Evolutionary conservation across 768 basidiomycete genomes (phyloP), one percentile per base, ranked within the genome.

Genomic region (Megacollybia marginata): DNA sequence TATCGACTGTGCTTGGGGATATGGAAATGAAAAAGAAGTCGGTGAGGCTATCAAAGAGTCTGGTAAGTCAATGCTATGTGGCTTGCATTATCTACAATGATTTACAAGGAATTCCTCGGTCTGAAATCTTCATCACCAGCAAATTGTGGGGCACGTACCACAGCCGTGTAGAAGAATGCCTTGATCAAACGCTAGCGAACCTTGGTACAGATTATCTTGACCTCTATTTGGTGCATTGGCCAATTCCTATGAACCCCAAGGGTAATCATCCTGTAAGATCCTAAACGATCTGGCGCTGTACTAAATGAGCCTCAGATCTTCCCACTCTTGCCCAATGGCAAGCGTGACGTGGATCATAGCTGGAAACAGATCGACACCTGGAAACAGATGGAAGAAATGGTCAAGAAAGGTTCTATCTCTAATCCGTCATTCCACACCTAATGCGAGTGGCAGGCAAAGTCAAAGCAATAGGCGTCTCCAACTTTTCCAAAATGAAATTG

Each of bases 191-290:
- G 13, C 80, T 94, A 12, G 74, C 78, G 19, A 81, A 82, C 58
- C 80, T 95, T 32, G 89, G 85, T n/a, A 79, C 78, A 32, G 83
- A 90, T 69, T 93, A 93, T 66, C 76, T 94, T 20, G 92, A 94
- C 52, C 70, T 86, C 83, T 58, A 63, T 43, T 33, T 58, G 59
- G 62, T 90, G 18, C 88, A 90, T 62, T 92, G 89, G 88, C 91
- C 90, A 1, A 66, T 91, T n/a, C 71, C 84, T 31, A 59, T 86
- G 57, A 86, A 85, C 58, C 77, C 80, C 10, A 78, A 79, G 20
- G 85, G 83, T 34, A 85, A 82, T 60, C 75, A 84, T 59, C 77
- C 70, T 9, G 54, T 60, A 4, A 35, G 69, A 8, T 28, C 23
- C 2, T 6, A 2, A 28, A 28, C 23, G 23, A 28, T 28, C 23